Evolutionary conservation across 768 basidiomycete species (phyloP).

Genomic region (Rhizopogon salebrosus): DNA sequence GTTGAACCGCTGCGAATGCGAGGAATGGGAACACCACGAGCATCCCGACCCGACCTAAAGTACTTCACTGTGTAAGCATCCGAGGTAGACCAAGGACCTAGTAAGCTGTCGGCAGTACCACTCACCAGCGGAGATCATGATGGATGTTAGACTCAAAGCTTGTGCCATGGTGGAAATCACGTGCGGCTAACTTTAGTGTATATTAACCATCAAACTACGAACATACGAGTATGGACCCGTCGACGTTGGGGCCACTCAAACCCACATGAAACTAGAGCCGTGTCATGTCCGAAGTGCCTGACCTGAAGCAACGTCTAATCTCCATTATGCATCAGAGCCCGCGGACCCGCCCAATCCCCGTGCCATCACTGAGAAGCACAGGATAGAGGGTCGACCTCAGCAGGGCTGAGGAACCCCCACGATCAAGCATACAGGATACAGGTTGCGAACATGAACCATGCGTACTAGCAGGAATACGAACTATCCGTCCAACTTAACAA

Average conservation of each 20-base stretch:
- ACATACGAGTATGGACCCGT: slow-evolving; percentile 70
- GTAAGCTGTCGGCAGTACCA: neutral
- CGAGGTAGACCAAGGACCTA: neutral
- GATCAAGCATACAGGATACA: too few relatives aligned
- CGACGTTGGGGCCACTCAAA: slow-evolving; percentile 62
- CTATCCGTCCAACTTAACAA: too few relatives aligned
- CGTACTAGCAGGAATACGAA: too few relatives aligned
- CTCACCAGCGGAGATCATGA: neutral
- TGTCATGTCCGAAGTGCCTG: slow-evolving; percentile 52
- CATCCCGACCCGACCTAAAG: neutral
- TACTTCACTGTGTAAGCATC: neutral
- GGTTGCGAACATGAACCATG: too few relatives aligned
- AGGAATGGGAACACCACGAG: slow-evolving; percentile 2
- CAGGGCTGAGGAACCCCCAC: too few relatives aligned
- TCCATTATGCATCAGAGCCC: too few relatives aligned
- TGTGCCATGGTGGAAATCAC: too few relatives aligned
- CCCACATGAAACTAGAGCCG: slow-evolving; percentile 76
- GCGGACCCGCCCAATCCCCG: too few relatives aligned
- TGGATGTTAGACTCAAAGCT: too few relatives aligned
- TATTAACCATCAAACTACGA: neutral
- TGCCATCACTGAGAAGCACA: too few relatives aligned
- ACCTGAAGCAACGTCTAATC: slow-evolving; percentile 65
- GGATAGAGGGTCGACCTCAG: too few relatives aligned
- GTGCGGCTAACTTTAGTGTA: too few relatives aligned
- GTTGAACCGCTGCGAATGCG: neutral